Evolutionary conservation across 768 basidiomycete species (phyloP), one percentile per base, ranked within the genome.

Genomic region (Trametes gibbosa): DNA sequence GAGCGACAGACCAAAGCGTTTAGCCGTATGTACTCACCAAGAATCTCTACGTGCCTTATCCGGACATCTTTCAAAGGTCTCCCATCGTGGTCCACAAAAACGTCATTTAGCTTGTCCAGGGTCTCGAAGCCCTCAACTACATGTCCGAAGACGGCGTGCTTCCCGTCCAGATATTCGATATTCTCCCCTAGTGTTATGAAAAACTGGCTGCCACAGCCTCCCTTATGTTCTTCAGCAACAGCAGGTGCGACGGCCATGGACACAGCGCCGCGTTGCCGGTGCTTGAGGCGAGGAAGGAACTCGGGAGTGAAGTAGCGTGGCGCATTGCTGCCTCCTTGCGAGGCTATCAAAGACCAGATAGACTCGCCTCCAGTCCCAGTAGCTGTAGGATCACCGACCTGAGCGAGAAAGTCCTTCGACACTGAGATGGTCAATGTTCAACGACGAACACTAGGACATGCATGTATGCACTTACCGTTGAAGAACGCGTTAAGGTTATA

Each of bases 401-500:
- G 97, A 12, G 95, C 95, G 51, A 99, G 82, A 65, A 99, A 99
- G 70, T 98, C 94, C 74, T 96, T 97, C 39, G 95, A 95, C 9
- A 99, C 95, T 97, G 61, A n/a, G 37, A 17, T 5, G 10, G 2
- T 25, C 39, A 16, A 46, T 14, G 37, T 39, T 43, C 32, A 25
- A 50, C 27, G 55, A 53, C 43, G 50, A 37, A 32, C 24, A 13
- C 13, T 27, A 40, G 12, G 46, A 16, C n/a, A 1, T 10, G 27
- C 34, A 21, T 39, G 37, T 35, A 21, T 52, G 21, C 48, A 76
- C 88, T 56, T 61, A 95, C 95, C 94, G 75, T 99, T 98, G 82
- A 98, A 98, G 78, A 99, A 99, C 0, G 93, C 93, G 71, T 95
- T 93, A 61, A 97, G 76, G 71, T 95, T 96, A 79, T 96, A 98